Conservation (phyloP, 2,329 filamentous ascomycete genomes). For the Xenosphaeropsis pyriputrescens region DNA sequence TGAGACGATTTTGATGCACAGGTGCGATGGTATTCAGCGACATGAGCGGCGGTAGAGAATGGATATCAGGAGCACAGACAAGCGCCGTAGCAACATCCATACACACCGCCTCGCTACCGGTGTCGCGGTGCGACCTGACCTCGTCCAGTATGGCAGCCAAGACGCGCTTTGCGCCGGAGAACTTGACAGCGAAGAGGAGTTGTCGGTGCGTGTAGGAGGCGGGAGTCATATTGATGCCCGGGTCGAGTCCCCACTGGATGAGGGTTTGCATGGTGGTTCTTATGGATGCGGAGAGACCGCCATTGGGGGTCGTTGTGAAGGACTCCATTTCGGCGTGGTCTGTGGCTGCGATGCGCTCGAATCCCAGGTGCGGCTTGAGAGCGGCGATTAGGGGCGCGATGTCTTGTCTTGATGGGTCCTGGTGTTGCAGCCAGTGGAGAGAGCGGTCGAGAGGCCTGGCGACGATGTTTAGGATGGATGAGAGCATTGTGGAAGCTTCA, state of each 20-base stretch:
- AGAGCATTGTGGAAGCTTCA: constrained; percentile 56
- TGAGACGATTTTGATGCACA: constrained; percentile 13
- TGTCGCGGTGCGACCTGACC: constrained; percentile 43
- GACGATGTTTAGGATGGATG: constrained; percentile 56
- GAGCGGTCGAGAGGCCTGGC: constrained; percentile 54
- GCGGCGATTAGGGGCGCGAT: constrained; percentile 54
- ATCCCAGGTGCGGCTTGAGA: constrained; percentile 41
- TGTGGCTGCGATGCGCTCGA: constrained; percentile 44
- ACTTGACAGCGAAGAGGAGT: constrained; percentile 41
- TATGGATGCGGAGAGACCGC: constrained; percentile 41
- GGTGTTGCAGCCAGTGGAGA: constrained; percentile 49
- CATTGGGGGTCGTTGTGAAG: constrained; percentile 43
- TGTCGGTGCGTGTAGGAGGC: constrained; percentile 61
- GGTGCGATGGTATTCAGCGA: constrained; percentile 1
- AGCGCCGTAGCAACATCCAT: constrained; percentile 58
- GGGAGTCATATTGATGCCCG: constrained; percentile 36
- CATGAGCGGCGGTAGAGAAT: constrained; percentile 5
- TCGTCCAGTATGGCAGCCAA: constrained; percentile 53
- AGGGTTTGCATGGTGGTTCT: constrained; percentile 47
- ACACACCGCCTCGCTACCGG: constrained; percentile 37
- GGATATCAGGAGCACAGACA: constrained; percentile 48
- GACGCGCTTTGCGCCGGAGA: constrained; percentile 46
- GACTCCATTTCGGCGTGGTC: constrained; percentile 53
- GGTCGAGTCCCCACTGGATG: constrained; percentile 50
- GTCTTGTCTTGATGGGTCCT: constrained; percentile 51